Evolutionary conservation across 345 rosid species (phyloP).

Genomic region (Microthlaspi erraticum): DNA sequence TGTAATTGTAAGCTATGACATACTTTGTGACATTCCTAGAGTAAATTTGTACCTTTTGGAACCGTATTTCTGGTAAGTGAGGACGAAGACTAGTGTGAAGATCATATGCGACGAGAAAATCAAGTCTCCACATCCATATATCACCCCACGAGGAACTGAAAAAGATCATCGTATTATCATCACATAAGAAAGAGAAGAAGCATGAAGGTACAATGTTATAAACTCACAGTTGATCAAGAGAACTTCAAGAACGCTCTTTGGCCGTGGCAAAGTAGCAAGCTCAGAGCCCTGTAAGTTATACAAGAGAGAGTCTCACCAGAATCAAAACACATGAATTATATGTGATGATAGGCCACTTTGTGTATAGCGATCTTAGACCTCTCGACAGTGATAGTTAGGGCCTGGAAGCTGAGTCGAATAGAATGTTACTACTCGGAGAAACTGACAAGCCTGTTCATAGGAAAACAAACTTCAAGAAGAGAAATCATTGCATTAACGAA

Average conservation of each 20-base stretch:
- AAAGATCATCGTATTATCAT: conserved; percentile 32
- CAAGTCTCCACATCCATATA: conserved; percentile 95
- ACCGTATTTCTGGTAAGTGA: conserved; percentile 92
- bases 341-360: background rate
- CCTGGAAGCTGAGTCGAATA: conserved; percentile 98
- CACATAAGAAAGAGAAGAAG: conserved; percentile 13
- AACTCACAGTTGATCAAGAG: conserved; percentile 75
- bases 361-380: conserved; percentile 53
- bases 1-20: background rate
- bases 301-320: conserved; percentile 21
- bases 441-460: conserved; percentile 72
- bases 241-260: conserved; percentile 66
- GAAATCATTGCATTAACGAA: conserved; percentile 1
- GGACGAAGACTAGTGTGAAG: conserved; percentile 89
- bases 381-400: conserved; percentile 95
- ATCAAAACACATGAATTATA: conserved; percentile 5
- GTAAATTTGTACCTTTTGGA: conserved; percentile 64
- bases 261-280: conserved; percentile 85
- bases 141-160: conserved; percentile 91
- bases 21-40: background rate
- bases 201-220: background rate
- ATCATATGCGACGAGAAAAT: conserved; percentile 99
- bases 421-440: conserved; percentile 84
- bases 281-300: conserved; percentile 72
- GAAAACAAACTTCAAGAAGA: conserved; percentile 3